Evolutionary conservation across 2,329 filamentous ascomycete genomes (phyloP).

Genomic region (Thermothelomyces thermophilus): DNA sequence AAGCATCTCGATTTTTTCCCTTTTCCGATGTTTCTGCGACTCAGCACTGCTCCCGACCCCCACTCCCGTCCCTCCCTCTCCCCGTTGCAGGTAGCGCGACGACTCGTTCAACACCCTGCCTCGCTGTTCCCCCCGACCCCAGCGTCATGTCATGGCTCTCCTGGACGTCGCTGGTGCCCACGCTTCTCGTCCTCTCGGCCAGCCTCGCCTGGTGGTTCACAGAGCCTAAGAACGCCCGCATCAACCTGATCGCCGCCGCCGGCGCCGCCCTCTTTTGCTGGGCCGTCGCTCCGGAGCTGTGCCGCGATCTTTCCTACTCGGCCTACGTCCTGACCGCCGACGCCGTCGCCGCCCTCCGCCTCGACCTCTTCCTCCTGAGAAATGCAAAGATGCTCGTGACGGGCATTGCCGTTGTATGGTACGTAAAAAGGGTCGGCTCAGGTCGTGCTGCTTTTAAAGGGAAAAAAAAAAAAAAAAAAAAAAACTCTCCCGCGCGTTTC

Average conservation of each 20-base stretch:
- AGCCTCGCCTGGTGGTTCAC: constrained; percentile 40
- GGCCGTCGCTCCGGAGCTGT: constrained; percentile 37
- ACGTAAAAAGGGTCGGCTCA: constrained; percentile 28
- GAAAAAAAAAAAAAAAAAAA: neutral
- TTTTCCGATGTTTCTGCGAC: constrained; percentile 14
- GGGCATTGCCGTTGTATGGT: constrained; percentile 49
- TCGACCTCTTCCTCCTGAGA: constrained; percentile 41
- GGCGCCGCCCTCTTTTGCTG: constrained; percentile 37
- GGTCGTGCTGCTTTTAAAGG: neutral
- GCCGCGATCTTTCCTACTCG: constrained; percentile 32
- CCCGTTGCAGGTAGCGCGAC: constrained; percentile 7
- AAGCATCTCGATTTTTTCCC: constrained; percentile 14
- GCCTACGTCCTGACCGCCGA: constrained; percentile 31
- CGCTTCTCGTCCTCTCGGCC: constrained; percentile 38
- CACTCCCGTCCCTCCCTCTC: constrained; percentile 14
- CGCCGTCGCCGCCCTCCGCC: constrained; percentile 35
- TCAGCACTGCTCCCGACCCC: constrained; percentile 13
- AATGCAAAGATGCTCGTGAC: constrained; percentile 52
- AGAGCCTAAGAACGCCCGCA: constrained; percentile 37
- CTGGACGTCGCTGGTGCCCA: constrained; percentile 40
- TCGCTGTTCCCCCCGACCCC: constrained; percentile 23
- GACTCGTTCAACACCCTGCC: constrained; percentile 15
- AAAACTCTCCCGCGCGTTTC: too few relatives aligned
- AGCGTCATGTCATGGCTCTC: constrained; percentile 46
- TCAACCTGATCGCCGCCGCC: constrained; percentile 37